Base-by-base conservation (phyloP, 148 eudicot species). In the Salicornia ramosissima region DNA sequence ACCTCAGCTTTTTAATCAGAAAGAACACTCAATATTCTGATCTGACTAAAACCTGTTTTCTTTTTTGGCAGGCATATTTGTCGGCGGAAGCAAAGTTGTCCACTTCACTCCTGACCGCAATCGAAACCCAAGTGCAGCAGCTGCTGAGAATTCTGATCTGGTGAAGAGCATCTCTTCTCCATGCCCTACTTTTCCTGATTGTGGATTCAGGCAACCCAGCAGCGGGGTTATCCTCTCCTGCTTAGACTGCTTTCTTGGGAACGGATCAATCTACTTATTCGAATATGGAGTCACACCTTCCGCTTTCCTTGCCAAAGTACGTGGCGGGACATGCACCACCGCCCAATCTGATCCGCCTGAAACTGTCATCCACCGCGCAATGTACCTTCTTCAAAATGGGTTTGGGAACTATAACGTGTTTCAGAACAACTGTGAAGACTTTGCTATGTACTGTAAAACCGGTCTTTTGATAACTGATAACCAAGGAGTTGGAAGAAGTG, bases 271-370 rank as follows among this genome's bases (percentile, higher is more conserved):
- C 21, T 87, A 91, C 75, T 74, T 80, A 75, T 91, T 91, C 36
- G 96, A 95, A 72, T 95, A 95, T 22, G 91, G 83, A 54, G 99
- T 89, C 21, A 75, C 75, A 71, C 94, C 94, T 24, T 85, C 97
- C 0, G 71, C 83, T 42, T 95, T 95, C 67, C 76, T 91, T 5
- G 78, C 97, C 73, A 95, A 83, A 87, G 79, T 95, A 39, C 80
- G 99, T 67, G 99, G 99, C 13, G 99, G 97, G 60, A 91, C 96
- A 19, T 93, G 99, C 80, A 95, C 96, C 64, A 89, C 89, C 13
- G 99, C 97, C 14, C 57, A 74, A 53, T 80, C 90, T 15, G 99
- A 95, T 75, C 84, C 84, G 5, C 47, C 90, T 8, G 83, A 78
- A 29, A 70, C 82, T 11, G 91, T 83, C 62, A 67, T 95, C 34